A percentile compares a stretch with the other conserved stretches of the same genome.
These are phyloP conservation scores for Ceriops zippeliana DNA, from an alignment of 345 rosid species.

Conservation along the genomic window DNA sequence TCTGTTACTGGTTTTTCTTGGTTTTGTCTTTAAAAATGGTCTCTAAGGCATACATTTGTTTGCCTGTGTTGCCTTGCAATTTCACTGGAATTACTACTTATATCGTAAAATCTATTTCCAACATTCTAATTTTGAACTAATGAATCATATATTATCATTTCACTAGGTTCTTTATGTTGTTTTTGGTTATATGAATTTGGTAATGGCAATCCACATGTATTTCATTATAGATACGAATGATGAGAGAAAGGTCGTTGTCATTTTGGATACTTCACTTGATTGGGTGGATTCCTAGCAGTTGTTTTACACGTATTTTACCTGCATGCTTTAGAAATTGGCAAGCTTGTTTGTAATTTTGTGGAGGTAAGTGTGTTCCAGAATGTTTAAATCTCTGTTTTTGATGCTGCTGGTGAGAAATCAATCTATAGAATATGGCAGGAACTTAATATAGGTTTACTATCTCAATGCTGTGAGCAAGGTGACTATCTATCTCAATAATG, in stretches of 20 bases:
- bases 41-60: too few relatives aligned
- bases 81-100: too few relatives aligned
- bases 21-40: too few relatives aligned
- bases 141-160: too few relatives aligned
- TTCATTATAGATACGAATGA: neutral
- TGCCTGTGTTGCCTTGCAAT: too few relatives aligned
- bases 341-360: conserved; percentile 15
- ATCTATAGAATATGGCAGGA: too few relatives aligned
- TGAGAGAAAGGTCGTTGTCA: conserved; percentile 3
- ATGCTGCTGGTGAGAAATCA: neutral
- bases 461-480: neutral
- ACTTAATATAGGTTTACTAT: neutral
- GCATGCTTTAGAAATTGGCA: conserved; percentile 14
- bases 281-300: conserved; percentile 25
- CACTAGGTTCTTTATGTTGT: too few relatives aligned
- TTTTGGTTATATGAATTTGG: too few relatives aligned
- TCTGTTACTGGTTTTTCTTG: too few relatives aligned
- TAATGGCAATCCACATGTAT: neutral
- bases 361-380: conserved; percentile 20
- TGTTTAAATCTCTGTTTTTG: neutral
- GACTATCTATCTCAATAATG: neutral
- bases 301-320: conserved; percentile 26
- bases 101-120: too few relatives aligned
- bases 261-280: conserved; percentile 30
- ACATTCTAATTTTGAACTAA: too few relatives aligned